Percentiles rank a stretch among this genome's conserved stretches.
Conservation (phyloP, 2,329 filamentous ascomycete genomes). For the Helminthosporium solani region DNA sequence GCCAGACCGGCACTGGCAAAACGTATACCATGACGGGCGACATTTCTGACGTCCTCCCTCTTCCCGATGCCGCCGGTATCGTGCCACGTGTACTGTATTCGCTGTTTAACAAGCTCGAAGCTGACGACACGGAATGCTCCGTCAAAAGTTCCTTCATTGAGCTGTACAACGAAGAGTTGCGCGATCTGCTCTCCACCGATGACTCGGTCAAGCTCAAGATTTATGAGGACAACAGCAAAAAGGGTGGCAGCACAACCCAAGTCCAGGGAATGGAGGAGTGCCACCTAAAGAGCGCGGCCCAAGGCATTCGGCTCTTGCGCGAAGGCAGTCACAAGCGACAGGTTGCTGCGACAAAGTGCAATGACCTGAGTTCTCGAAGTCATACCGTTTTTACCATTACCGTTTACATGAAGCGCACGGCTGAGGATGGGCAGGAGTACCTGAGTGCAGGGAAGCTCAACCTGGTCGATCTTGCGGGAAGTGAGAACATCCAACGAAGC, state of each 20-base stretch:
- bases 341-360: slow-evolving; percentile 99
- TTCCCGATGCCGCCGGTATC: slow-evolving; percentile 91
- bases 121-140: slow-evolving; percentile 74
- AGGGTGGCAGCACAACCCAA: slow-evolving; percentile 79
- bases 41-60: slow-evolving; percentile 85
- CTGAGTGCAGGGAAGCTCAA: slow-evolving; percentile 92
- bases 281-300: slow-evolving; percentile 79
- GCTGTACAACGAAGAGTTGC: slow-evolving; percentile 94
- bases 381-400: slow-evolving; percentile 98
- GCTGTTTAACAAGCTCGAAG: slow-evolving; percentile 81
- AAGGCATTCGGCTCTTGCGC: slow-evolving; percentile 86
- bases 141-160: slow-evolving; percentile 99
- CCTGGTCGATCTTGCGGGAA: slow-evolving; percentile 92
- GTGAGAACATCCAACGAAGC: slow-evolving; percentile 95
- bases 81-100: slow-evolving; percentile 88
- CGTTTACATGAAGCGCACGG: slow-evolving; percentile 78
- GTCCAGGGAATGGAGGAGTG: slow-evolving; percentile 98
- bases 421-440: slow-evolving; percentile 84
- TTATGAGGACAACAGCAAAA: slow-evolving; percentile 81
- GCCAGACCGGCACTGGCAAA: slow-evolving; percentile 96
- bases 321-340: slow-evolving; percentile 90
- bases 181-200: slow-evolving; percentile 81
- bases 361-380: slow-evolving; percentile 93
- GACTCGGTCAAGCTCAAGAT: slow-evolving; percentile 89
- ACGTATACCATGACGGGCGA: slow-evolving; percentile 99